These are phyloP conservation scores for Apiospora marii DNA, from an alignment of 2,329 filamentous ascomycete species.

Conservation along the genomic window DNA sequence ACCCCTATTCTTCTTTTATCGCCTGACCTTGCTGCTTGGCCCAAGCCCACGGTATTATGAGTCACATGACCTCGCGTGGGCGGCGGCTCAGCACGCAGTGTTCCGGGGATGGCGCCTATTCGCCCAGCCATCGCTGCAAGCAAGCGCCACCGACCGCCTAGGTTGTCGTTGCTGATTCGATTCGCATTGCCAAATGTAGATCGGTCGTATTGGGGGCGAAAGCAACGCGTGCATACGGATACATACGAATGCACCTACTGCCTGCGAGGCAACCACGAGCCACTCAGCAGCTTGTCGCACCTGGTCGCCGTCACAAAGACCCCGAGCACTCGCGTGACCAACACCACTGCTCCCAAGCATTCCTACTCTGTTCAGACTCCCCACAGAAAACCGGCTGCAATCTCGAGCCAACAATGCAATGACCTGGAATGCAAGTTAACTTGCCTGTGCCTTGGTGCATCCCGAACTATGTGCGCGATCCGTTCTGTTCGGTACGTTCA, in stretches of 20 bases:
- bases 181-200: neutral
- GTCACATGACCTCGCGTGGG: constrained; percentile 15
- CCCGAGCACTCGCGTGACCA: neutral
- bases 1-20: constrained; percentile 1
- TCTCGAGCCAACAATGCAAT: neutral
- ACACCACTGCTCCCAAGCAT: neutral
- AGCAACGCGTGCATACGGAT: neutral
- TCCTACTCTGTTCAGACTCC: neutral
- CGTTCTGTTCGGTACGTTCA: neutral
- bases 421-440: constrained; percentile 4
- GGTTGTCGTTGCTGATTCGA: neutral
- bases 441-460: neutral
- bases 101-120: constrained; percentile 7
- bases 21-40: neutral
- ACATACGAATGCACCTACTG: neutral
- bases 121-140: neutral
- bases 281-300: neutral
- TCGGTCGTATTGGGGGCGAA: constrained; percentile 5
- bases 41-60: neutral
- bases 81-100: constrained; percentile 8
- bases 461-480: neutral
- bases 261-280: neutral
- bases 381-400: neutral
- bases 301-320: neutral
- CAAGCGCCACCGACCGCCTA: constrained; percentile 1